phyloP scores from a whole-genome alignment of 2,329 filamentous ascomycete genomes.

The Botrytis deweyae region DNA sequence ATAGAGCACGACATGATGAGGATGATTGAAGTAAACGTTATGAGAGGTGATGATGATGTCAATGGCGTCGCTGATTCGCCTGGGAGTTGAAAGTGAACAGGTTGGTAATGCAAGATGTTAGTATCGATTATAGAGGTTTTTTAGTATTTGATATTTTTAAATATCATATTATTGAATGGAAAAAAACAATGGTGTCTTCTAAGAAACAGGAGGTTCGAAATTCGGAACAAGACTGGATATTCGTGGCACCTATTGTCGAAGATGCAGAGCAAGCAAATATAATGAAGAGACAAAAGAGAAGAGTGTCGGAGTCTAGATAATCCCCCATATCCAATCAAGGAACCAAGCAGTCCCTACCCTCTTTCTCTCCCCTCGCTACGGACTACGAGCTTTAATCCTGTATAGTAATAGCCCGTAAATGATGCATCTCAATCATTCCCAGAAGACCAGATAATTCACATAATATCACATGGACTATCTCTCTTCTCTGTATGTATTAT shows the following conservation, averaged over 20 bases:
- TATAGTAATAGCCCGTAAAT: neutral
- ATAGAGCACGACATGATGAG: neutral
- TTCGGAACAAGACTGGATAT: neutral
- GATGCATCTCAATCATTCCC: neutral
- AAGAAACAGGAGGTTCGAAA: neutral
- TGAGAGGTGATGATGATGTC: neutral
- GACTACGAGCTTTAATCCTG: neutral
- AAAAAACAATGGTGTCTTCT: neutral
- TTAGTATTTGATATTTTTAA: neutral
- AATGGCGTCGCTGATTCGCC: too few species aligned
- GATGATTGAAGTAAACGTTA: neutral
- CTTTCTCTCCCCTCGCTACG: neutral
- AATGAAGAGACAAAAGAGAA: neutral
- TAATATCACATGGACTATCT: neutral
- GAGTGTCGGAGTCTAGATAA: neutral
- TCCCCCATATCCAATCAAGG: neutral
- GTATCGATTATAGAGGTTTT: neutral
- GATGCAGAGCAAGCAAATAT: neutral
- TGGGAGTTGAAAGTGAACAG: neutral
- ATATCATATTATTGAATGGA: neutral
- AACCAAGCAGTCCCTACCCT: neutral
- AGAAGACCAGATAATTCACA: neutral
- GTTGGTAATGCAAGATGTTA: neutral
- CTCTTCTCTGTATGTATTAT: neutral
- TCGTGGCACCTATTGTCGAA: neutral